Conservation (phyloP, 2,329 filamentous ascomycete genomes). For the Cadophora sp. region DNA sequence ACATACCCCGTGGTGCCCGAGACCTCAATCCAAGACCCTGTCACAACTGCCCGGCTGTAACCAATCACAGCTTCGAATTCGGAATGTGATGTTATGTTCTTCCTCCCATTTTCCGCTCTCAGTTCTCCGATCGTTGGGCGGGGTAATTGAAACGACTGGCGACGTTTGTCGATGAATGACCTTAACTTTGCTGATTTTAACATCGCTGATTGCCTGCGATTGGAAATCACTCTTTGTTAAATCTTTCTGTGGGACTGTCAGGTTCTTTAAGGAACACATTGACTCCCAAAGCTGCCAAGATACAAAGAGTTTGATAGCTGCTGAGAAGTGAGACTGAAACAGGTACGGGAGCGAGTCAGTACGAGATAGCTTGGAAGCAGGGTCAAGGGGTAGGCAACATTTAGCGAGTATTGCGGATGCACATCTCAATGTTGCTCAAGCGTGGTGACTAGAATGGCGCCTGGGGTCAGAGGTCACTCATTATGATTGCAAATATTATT, state of each 20-base stretch:
- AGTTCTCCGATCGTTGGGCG: slow-evolving; percentile 19
- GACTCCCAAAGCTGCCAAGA: slow-evolving; percentile 1
- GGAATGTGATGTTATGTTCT: slow-evolving; percentile 7
- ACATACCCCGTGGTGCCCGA: slow-evolving; percentile 19
- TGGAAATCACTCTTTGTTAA: neutral
- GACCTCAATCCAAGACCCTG: slow-evolving; percentile 15
- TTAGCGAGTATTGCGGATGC: neutral
- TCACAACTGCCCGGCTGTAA: slow-evolving; percentile 15
- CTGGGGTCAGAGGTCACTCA: neutral
- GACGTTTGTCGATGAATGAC: slow-evolving; percentile 17
- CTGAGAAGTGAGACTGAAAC: slow-evolving; percentile 10
- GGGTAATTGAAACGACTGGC: slow-evolving; percentile 4
- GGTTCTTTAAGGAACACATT: slow-evolving; percentile 2
- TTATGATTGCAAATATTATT: neutral
- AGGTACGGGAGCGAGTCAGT: neutral
- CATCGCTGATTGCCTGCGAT: neutral
- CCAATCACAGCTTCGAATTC: slow-evolving; percentile 17
- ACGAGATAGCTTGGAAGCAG: neutral
- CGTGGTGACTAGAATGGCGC: neutral
- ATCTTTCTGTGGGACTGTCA: neutral
- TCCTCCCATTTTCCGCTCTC: slow-evolving; percentile 11
- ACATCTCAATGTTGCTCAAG: neutral
- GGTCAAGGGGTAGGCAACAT: neutral
- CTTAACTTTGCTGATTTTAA: slow-evolving; percentile 10
- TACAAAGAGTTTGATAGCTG: slow-evolving; percentile 2